Conservation (phyloP, 495 filamentous ascomycete genomes). For the Aspergillus bridgeri region DNA sequence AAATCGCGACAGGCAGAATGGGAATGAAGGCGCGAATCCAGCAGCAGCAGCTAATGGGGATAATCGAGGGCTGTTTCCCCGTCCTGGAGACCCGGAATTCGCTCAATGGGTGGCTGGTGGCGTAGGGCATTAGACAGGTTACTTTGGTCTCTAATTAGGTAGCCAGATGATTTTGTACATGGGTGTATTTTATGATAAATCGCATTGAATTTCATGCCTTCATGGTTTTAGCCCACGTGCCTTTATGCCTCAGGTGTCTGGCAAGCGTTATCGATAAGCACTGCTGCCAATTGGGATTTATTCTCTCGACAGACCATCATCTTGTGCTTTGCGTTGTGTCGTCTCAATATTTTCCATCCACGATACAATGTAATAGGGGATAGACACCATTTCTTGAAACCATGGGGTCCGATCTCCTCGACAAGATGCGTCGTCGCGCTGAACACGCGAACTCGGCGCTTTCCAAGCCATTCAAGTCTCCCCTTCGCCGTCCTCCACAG, state of each 20-base stretch:
- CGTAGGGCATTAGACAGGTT: conserved; percentile 59
- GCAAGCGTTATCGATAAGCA: neutral
- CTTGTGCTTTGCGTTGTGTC: neutral
- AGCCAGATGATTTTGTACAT: conserved; percentile 11
- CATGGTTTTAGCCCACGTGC: neutral
- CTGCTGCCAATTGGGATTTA: neutral
- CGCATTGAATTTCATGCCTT: conserved; percentile 2
- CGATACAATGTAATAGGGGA: neutral
- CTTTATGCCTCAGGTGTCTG: neutral
- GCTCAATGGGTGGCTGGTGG: conserved; percentile 72
- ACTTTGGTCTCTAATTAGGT: neutral
- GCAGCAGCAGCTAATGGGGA: conserved; percentile 35
- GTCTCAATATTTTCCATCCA: neutral
- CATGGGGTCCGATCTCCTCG: conserved; percentile 22
- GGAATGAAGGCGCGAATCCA: conserved; percentile 34
- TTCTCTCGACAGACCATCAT: neutral
- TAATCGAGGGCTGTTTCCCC: conserved; percentile 68
- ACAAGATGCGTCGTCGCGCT: conserved; percentile 56
- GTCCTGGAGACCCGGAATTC: conserved; percentile 68
- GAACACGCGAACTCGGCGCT: conserved; percentile 48
- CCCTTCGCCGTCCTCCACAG: conserved; percentile 42
- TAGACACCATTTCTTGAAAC: neutral
- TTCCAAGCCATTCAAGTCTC: conserved; percentile 66
- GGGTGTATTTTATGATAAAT: conserved; percentile 18
- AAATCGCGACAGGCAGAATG: conserved; percentile 53